phyloP scores from a whole-genome alignment of 345 rosid species.

The Reutealis trisperma region DNA sequence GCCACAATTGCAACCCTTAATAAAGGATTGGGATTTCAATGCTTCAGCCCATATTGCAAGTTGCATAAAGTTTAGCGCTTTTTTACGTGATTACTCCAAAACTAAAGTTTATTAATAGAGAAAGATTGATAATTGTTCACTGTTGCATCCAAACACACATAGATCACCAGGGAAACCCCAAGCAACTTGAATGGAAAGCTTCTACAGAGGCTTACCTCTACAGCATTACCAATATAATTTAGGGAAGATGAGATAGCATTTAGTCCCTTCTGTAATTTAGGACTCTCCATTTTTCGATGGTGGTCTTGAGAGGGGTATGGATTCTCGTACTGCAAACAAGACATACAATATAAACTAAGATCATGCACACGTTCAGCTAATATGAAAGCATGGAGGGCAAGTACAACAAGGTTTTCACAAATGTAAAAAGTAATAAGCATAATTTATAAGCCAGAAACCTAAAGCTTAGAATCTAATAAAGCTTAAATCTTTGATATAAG shows the following conservation, averaged over 20 bases:
- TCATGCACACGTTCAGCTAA: neutral
- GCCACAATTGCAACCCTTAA: neutral
- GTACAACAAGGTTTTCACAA: neutral
- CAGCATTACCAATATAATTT: slow-evolving; percentile 32
- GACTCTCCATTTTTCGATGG: slow-evolving; percentile 8
- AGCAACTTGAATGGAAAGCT: neutral
- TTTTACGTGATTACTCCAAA: slow-evolving; percentile 1
- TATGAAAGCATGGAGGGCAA: neutral
- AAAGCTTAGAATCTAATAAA: neutral
- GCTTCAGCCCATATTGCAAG: neutral
- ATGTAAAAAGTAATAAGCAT: neutral
- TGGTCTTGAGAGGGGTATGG: slow-evolving; percentile 30
- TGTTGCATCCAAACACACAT: neutral
- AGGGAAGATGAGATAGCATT: slow-evolving; percentile 37
- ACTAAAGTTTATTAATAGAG: neutral
- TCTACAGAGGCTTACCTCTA: slow-evolving; percentile 24
- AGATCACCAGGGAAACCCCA: neutral
- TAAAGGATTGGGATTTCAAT: neutral
- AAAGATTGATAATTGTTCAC: neutral
- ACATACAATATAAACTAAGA: neutral
- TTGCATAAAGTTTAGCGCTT: neutral
- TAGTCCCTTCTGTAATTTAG: slow-evolving; percentile 28
- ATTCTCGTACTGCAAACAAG: slow-evolving; percentile 37
- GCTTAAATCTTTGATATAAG: neutral
- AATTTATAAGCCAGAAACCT: neutral